Conservation (phyloP, 2,329 filamentous ascomycete species). For the Microsporum audouinii region DNA sequence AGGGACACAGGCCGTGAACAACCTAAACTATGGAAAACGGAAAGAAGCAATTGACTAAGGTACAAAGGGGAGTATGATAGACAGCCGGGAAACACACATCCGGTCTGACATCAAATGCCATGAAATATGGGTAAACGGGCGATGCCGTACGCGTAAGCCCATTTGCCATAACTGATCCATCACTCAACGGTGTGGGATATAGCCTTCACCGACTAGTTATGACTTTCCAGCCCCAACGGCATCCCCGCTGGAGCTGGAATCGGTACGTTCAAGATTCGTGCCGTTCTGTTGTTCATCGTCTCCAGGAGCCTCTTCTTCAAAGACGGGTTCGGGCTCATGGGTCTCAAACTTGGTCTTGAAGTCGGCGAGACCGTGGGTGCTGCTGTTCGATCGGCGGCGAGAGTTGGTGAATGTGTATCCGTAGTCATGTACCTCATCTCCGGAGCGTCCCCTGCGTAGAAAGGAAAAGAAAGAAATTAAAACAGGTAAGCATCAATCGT, state of each 20-base stretch:
- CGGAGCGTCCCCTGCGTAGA: conserved; percentile 59
- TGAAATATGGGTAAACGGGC: neutral
- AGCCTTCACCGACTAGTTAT: neutral
- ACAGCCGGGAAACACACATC: neutral
- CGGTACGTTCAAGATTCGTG: neutral
- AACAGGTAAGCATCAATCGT: conserved; percentile 1
- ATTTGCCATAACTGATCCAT: neutral
- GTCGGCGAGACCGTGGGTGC: conserved; percentile 58
- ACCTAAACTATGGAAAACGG: neutral
- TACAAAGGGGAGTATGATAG: neutral
- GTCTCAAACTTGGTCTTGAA: conserved; percentile 97
- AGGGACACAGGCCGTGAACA: neutral
- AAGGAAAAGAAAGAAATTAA: neutral
- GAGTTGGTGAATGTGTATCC: conserved; percentile 73
- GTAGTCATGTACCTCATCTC: conserved; percentile 74
- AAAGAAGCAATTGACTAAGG: neutral
- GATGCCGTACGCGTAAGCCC: neutral
- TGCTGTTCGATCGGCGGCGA: conserved; percentile 87
- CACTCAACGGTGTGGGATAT: neutral
- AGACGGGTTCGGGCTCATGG: conserved; percentile 78
- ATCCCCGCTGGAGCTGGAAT: conserved; percentile 1
- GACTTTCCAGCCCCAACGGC: neutral
- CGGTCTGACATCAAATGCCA: neutral
- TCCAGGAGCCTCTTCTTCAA: conserved; percentile 52
- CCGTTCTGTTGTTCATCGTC: neutral